phyloP scores from a whole-genome alignment of 116 monocot species.

The Cymodocea nodosa region DNA sequence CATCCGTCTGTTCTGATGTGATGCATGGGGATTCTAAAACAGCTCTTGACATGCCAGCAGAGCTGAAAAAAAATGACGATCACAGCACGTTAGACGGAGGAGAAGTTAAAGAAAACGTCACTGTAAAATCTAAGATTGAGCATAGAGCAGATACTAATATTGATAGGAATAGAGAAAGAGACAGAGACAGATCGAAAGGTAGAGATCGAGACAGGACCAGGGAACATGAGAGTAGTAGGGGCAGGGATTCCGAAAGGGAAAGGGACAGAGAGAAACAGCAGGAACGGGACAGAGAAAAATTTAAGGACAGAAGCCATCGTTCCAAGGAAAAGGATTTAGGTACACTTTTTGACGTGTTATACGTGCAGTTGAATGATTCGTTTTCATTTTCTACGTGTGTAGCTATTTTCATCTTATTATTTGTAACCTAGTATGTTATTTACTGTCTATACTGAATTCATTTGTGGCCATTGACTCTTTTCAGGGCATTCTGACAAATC shows the following conservation, averaged over 20 bases:
- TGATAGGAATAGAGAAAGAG: conserved; percentile 58
- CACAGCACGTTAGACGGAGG: conserved; percentile 13
- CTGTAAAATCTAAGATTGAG: conserved; percentile 29
- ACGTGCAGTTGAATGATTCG: neutral
- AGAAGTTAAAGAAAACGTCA: conserved; percentile 32
- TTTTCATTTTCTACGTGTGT: neutral
- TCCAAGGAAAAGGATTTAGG: conserved; percentile 64
- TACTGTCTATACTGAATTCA: neutral
- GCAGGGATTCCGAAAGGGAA: conserved; percentile 52
- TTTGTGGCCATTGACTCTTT: conserved; percentile 1
- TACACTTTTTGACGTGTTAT: conserved; percentile 6
- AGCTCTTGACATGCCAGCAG: conserved; percentile 46
- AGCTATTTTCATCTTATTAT: neutral
- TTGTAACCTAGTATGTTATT: neutral
- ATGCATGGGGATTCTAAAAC: conserved; percentile 25
- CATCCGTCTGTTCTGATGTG: conserved; percentile 15
- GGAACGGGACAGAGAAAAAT: conserved; percentile 38
- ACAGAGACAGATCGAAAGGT: conserved; percentile 48
- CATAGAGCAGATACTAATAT: conserved; percentile 20
- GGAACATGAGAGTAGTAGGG: conserved; percentile 39
- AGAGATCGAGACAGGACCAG: conserved; percentile 61
- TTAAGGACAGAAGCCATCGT: conserved; percentile 43
- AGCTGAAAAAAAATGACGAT: conserved; percentile 56
- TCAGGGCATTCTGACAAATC: conserved; percentile 49
- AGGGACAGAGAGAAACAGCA: conserved; percentile 38